Percentiles rank a stretch among this genome's conserved stretches.
Conservation (phyloP, 202 grass and related monocot genomes). For the Zizania palustris region DNA sequence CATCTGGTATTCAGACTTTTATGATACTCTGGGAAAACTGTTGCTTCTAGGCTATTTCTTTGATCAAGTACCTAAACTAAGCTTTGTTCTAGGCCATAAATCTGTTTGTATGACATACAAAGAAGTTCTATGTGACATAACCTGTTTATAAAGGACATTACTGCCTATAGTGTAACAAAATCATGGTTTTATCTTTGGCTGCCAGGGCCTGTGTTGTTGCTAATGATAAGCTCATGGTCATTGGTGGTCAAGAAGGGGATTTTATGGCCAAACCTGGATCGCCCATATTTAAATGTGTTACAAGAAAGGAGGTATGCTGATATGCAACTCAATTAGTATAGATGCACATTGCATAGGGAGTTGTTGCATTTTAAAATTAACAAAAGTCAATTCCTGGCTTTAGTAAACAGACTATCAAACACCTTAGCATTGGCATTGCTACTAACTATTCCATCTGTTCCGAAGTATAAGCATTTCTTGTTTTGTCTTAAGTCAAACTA, state of each 20-base stretch:
- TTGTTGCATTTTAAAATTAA: background rate
- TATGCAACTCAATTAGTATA: slow-evolving; percentile 26
- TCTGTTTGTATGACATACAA: slow-evolving; percentile 24
- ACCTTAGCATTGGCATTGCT: background rate
- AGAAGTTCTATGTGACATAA: slow-evolving; percentile 8
- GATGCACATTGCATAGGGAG: slow-evolving; percentile 4
- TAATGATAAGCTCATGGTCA: slow-evolving; percentile 85
- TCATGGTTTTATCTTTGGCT: slow-evolving; percentile 32
- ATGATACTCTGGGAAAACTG: background rate
- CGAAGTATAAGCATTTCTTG: too few species aligned
- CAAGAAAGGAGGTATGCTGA: slow-evolving; percentile 81
- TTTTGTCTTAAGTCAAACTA: too few species aligned
- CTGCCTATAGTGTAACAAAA: slow-evolving; percentile 10
- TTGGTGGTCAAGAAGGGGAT: slow-evolving; percentile 99
- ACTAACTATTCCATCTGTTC: background rate
- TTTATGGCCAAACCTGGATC: slow-evolving; percentile 99
- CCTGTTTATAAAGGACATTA: background rate
- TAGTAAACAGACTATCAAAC: slow-evolving; percentile 15
- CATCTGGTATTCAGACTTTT: slow-evolving; percentile 11
- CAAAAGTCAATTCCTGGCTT: background rate
- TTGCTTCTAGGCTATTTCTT: slow-evolving; percentile 8
- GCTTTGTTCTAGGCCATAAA: background rate
- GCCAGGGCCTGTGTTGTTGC: slow-evolving; percentile 90
- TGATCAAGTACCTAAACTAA: background rate
- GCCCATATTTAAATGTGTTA: slow-evolving; percentile 96